Evolutionary conservation across 2,329 filamentous ascomycete species (phyloP).

Genomic region (Colletotrichum sp.): DNA sequence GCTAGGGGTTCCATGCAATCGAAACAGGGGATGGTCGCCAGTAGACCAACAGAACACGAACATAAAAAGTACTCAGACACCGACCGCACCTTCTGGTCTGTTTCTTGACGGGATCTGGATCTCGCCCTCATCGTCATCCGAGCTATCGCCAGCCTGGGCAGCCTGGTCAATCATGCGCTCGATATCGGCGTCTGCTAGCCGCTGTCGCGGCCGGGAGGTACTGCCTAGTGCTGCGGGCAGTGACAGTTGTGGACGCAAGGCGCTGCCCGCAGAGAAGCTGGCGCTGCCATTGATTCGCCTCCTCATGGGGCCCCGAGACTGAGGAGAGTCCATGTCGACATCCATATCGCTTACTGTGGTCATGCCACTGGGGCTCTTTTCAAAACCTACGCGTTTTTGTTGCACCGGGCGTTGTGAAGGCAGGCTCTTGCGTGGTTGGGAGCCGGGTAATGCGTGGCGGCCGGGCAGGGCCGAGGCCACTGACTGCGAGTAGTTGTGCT

Average conservation of each 20-base stretch:
- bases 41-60: neutral
- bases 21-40: neutral
- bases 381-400: constrained; percentile 53
- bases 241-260: constrained; percentile 46
- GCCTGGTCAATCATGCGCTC: constrained; percentile 63
- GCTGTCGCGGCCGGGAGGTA: constrained; percentile 41
- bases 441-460: constrained; percentile 48
- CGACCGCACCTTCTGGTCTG: constrained; percentile 29
- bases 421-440: constrained; percentile 55
- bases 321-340: constrained; percentile 36
- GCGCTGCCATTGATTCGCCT: constrained; percentile 32
- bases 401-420: constrained; percentile 51
- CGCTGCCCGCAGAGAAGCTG: constrained; percentile 17
- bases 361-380: constrained; percentile 46
- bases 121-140: constrained; percentile 60
- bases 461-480: constrained; percentile 30
- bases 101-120: constrained; percentile 51
- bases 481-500: constrained; percentile 55
- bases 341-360: constrained; percentile 54
- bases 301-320: constrained; percentile 33
- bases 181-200: constrained; percentile 59
- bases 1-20: neutral
- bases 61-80: neutral
- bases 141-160: constrained; percentile 55
- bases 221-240: constrained; percentile 53